Evolutionary conservation across 202 grass and related monocot species (phyloP).

Genomic region (Eragrostis tef): DNA sequence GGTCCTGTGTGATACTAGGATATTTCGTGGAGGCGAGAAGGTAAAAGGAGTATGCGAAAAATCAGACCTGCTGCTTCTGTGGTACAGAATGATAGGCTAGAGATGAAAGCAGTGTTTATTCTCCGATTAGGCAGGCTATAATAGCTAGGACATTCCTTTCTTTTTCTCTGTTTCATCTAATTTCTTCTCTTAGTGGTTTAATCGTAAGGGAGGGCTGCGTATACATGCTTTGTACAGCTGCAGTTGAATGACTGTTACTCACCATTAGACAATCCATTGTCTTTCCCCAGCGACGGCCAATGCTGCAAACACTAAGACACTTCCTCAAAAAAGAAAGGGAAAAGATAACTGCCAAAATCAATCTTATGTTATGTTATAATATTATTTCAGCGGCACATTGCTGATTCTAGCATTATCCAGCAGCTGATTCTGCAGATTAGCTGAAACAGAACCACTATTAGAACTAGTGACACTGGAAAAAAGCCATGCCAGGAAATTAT

Average conservation of each 20-base stretch:
- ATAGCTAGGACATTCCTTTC: neutral
- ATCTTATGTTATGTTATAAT: neutral
- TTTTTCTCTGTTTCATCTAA: too few species aligned
- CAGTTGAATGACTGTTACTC: neutral
- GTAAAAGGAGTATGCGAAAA: neutral
- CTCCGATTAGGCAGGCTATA: neutral
- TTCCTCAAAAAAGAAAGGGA: neutral
- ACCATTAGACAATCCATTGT: neutral
- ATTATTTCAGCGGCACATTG: neutral
- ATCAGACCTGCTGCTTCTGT: conserved; percentile 15
- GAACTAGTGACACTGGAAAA: conserved; percentile 11
- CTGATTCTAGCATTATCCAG: neutral
- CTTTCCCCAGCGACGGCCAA: neutral
- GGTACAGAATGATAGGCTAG: conserved; percentile 25
- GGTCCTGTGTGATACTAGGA: neutral
- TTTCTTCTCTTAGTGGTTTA: neutral
- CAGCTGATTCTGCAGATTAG: neutral
- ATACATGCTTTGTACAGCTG: neutral
- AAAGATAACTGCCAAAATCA: neutral
- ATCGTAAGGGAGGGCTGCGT: conserved; percentile 11
- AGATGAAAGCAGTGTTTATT: conserved; percentile 1
- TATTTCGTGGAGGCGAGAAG: neutral
- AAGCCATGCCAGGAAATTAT: conserved; percentile 34
- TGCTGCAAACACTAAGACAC: neutral
- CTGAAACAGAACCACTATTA: conserved; percentile 4